Conservation (phyloP, 495 filamentous ascomycete genomes). For the Podospora fimiseda region DNA sequence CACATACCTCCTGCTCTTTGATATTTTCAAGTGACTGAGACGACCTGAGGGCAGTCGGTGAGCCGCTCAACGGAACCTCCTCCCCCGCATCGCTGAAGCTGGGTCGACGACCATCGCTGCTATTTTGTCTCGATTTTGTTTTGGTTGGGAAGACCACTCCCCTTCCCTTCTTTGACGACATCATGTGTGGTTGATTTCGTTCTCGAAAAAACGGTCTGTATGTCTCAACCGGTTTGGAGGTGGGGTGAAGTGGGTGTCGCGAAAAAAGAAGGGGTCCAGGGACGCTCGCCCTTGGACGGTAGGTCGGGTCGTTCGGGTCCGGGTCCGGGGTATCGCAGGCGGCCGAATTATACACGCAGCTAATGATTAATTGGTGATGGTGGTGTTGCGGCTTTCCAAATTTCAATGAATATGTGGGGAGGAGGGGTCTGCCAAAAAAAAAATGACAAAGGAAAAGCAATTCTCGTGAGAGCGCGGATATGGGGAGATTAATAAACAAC, state of each 20-base stretch:
- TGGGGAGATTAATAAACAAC: neutral
- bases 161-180: constrained; percentile 46
- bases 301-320: too few relatives aligned
- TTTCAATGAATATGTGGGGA: neutral
- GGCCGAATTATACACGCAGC: neutral
- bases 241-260: too few relatives aligned
- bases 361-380: too few relatives aligned
- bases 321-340: neutral
- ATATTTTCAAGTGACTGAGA: constrained; percentile 30
- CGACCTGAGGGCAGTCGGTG: constrained; percentile 36
- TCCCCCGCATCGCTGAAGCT: constrained; percentile 82
- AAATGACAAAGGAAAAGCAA: neutral
- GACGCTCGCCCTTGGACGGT: too few relatives aligned
- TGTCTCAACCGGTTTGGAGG: too few relatives aligned
- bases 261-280: too few relatives aligned
- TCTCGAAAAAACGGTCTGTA: too few relatives aligned
- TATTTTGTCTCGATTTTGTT: constrained; percentile 35
- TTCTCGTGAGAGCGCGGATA: too few relatives aligned
- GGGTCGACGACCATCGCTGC: constrained; percentile 51
- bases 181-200: too few relatives aligned
- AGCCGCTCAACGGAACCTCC: constrained; percentile 37
- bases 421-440: neutral
- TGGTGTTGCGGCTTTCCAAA: too few relatives aligned
- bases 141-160: constrained; percentile 79
- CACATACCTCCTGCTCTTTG: constrained; percentile 35